These are phyloP conservation scores for Avena sativa DNA, from an alignment of 176 grass and related monocot genomes.

Conservation along the genomic window DNA sequence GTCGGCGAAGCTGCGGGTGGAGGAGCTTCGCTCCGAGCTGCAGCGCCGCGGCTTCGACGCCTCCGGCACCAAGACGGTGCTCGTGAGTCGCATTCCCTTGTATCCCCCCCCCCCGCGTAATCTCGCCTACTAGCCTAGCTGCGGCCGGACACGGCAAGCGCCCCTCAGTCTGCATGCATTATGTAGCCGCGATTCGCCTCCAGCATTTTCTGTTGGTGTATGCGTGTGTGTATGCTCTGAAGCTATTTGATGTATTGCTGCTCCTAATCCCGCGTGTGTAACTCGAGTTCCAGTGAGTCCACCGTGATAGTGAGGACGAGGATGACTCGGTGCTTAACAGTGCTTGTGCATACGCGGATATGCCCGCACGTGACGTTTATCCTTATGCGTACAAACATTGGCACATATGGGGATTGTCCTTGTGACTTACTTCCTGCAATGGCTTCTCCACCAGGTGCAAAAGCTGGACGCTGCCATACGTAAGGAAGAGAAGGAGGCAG, in stretches of 20 bases:
- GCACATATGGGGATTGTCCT: not conserved
- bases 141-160: not conserved
- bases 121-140: not conserved
- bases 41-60: conserved; percentile 57
- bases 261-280: not conserved
- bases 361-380: not conserved
- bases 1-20: conserved; percentile 74
- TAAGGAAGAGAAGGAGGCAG: conserved; percentile 47
- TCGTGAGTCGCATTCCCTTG: conserved; percentile 45
- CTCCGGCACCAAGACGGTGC: conserved; percentile 62
- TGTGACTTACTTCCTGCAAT: not conserved
- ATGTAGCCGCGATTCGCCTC: not conserved
- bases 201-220: not conserved
- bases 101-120: not conserved
- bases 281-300: not conserved
- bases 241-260: not conserved
- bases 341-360: conserved; percentile 19
- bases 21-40: conserved; percentile 68
- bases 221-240: not conserved
- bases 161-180: not conserved
- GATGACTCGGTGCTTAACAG: not conserved
- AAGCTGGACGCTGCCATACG: conserved; percentile 62
- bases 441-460: conserved; percentile 45
- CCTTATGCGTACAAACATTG: not conserved
- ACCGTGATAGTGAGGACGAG: not conserved